Evolutionary conservation across 352 stramenopile genomes (phyloP).

Genomic region (Phytophthora chlamydospora): DNA sequence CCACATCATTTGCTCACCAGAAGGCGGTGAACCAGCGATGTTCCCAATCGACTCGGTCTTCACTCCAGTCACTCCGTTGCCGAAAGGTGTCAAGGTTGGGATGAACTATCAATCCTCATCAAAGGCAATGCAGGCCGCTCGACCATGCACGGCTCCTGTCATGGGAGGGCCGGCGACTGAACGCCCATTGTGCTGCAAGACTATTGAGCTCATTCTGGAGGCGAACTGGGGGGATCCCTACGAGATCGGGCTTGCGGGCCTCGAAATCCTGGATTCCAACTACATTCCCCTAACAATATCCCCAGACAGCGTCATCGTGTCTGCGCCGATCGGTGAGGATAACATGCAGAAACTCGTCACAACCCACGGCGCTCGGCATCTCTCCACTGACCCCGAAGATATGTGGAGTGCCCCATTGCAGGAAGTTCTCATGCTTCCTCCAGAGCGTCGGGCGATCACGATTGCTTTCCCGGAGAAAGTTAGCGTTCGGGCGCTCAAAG

Average conservation of each 20-base stretch:
- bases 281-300: constrained; percentile 48
- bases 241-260: constrained; percentile 61
- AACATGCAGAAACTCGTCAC: constrained; percentile 46
- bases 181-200: constrained; percentile 52
- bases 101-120: constrained; percentile 40
- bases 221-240: constrained; percentile 80
- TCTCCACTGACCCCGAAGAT: constrained; percentile 50
- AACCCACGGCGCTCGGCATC: constrained; percentile 49
- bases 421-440: constrained; percentile 43
- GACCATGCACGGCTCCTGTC: constrained; percentile 71
- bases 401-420: constrained; percentile 73
- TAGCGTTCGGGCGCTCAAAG: constrained; percentile 57
- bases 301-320: constrained; percentile 33
- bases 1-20: constrained; percentile 25
- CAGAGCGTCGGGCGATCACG: constrained; percentile 41
- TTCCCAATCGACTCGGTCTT: constrained; percentile 23
- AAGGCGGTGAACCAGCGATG: constrained; percentile 1
- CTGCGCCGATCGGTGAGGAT: constrained; percentile 40
- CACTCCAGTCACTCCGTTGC: constrained; percentile 44
- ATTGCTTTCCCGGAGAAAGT: constrained; percentile 60
- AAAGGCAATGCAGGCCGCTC: constrained; percentile 16
- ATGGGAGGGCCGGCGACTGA: constrained; percentile 47
- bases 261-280: constrained; percentile 68
- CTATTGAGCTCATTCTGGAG: constrained; percentile 59
- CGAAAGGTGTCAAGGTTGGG: constrained; percentile 44